Evolutionary conservation across 2,329 filamentous ascomycete species (phyloP), one percentile per base, ranked within the genome.

Genomic region (Alternaria metachromatica): DNA sequence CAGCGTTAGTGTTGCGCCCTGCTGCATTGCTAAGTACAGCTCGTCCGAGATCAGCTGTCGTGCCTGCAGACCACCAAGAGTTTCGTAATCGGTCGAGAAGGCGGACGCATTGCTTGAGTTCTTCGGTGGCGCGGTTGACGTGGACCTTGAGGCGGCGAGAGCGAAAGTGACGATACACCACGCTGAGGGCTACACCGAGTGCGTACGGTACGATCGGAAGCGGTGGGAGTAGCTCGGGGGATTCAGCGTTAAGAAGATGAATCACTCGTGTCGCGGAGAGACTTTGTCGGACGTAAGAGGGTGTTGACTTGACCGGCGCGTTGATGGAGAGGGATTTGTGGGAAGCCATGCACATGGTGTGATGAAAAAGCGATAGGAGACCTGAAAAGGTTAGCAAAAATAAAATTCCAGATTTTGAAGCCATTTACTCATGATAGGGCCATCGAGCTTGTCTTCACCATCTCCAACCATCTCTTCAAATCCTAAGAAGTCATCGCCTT

Each of bases 151-250:
- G 76, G 55, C 81, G 84, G 60, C 84, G 84, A 54, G 84, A 83
- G 23, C 87, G 85, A 48, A 87, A 83, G 60, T 87, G 84, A 15
- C 86, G 84, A 68, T 88, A 88, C 3, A 86, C 84, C 2, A 88
- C 86, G 3, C 84, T 84, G 63, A 88, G 81, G 4, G 86, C 85
- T 6, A 88, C 78, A 1, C 85, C 83, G 18, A 88, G 80, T 5
- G 86, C 84, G 66, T 88, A 88, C 4, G 86, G 85, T 13, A 88
- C 80, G 6, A 88, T 80, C 2, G 87, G 86, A 5, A 88, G 75
- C 1, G 85, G 85, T 23, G 86, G 82, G 1, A 88, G 77, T 12
- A 80, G 71, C 30, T 81, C 76, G 6, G 82, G 78, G 18, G 82
- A 80, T 70, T 85, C 82, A 28, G 81, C 79, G 12, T 81, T 81